phyloP scores from a whole-genome alignment of 257 asterid genomes.

The Craterostigma plantagineum region DNA sequence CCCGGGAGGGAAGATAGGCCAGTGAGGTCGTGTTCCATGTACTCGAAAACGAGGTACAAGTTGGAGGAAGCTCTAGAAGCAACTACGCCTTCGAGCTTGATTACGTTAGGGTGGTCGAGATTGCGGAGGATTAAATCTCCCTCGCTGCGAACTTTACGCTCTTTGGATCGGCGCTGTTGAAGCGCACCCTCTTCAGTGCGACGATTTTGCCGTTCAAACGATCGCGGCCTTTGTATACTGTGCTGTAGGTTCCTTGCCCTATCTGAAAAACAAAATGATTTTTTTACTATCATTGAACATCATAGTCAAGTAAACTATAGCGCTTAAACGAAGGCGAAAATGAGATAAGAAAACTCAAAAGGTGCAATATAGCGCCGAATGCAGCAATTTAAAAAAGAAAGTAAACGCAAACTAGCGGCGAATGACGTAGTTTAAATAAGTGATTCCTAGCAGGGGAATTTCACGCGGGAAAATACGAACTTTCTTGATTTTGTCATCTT shows the following conservation, averaged over 20 bases:
- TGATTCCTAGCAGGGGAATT: too few relatives aligned
- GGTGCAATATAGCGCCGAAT: too few relatives aligned
- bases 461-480: too few relatives aligned
- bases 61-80: conserved; percentile 40
- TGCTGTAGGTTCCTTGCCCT: conserved; percentile 65
- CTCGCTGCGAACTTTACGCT: conserved; percentile 58
- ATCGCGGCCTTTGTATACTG: conserved; percentile 51
- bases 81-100: conserved; percentile 56
- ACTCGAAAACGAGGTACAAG: conserved; percentile 49
- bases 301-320: too few relatives aligned
- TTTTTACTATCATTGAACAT: too few relatives aligned
- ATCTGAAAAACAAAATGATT: conserved; percentile 21
- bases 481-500: too few relatives aligned
- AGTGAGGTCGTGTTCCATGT: conserved; percentile 62
- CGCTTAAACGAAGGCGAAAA: too few relatives aligned
- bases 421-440: too few relatives aligned
- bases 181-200: conserved; percentile 47
- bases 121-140: conserved; percentile 49
- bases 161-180: conserved; percentile 47
- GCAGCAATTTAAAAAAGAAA: neutral
- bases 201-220: conserved; percentile 41
- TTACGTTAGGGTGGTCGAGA: conserved; percentile 52
- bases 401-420: neutral
- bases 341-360: too few relatives aligned
- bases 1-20: conserved; percentile 37